Evolutionary conservation across 2,329 filamentous ascomycete species (phyloP), one percentile per base, ranked within the genome.

Genomic region (Hymenoscyphus fraxineus): DNA sequence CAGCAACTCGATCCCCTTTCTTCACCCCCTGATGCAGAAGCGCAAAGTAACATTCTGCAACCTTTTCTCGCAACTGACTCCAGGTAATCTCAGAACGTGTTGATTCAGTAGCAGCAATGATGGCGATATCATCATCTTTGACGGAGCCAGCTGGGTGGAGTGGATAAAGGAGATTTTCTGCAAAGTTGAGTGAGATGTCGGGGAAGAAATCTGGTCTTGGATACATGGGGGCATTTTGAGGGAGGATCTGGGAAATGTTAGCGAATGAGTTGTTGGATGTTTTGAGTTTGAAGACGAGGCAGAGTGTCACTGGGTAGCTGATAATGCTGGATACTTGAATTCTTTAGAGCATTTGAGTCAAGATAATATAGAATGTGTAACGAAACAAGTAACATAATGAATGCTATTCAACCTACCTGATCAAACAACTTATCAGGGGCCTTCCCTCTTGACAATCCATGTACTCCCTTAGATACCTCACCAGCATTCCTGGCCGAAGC

Each of bases 141-240:
- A 65, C 54, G 78, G 4, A 83, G 81, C 57, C 86, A 77, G 60
- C 88, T 84, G 67, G 78, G 44, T 84, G 80, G 59, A 81, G 81
- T 3, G 94, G 94, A 76, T 89, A 97, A 3, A 99, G 86, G 62
- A 98, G 82, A 76, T 99, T 99, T 79, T 98, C 92, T 32, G 94
- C 93, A 75, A 97, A 98, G 77, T 98, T 99, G 69, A 98, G 82
- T 64, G 82, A 87, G 15, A 91, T 85, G 10, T 88, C 89, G 64
- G 86, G 77, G 76, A 97, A 98, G 81, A 97, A 98, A 65, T 88
- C 81, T 7, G 94, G 93, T 31, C 92, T 88, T 31, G 94, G 94
- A 72, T 93, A 98, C 83, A 98, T 90, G 58, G 85, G 81, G 6
- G 87, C 83, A 62, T 85, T 77, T 51, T 83, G 75, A 31, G 90